phyloP scores from a whole-genome alignment of 2,329 filamentous ascomycete species.

The Cercospora sp. region DNA sequence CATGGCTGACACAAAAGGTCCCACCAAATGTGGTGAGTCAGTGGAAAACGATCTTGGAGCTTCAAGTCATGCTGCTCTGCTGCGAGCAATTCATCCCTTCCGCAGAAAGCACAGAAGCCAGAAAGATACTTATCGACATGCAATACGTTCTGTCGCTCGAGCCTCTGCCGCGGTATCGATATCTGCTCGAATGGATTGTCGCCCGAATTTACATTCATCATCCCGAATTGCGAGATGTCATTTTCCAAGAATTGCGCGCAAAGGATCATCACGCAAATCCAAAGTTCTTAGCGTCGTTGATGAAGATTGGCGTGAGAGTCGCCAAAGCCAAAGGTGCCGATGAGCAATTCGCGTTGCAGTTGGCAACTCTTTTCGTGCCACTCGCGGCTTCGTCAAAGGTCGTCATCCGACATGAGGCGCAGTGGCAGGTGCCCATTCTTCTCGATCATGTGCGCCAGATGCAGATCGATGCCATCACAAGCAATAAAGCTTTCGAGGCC shows the following conservation, averaged over 20 bases:
- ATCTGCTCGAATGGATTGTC: conserved; percentile 52
- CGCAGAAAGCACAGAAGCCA: conserved; percentile 27
- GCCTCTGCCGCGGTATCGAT: conserved; percentile 50
- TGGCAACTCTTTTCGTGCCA: conserved; percentile 47
- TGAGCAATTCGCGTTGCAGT: conserved; percentile 42
- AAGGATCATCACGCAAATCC: conserved; percentile 51
- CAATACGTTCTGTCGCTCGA: conserved; percentile 48
- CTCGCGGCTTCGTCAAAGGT: conserved; percentile 53
- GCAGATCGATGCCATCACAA: conserved; percentile 41
- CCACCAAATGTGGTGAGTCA: conserved; percentile 48
- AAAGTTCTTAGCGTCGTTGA: conserved; percentile 50
- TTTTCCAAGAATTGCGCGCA: conserved; percentile 42
- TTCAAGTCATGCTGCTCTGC: conserved; percentile 50
- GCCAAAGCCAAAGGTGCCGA: conserved; percentile 42
- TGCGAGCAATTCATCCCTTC: conserved; percentile 40
- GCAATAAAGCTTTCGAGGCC: conserved; percentile 45
- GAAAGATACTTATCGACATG: conserved; percentile 42
- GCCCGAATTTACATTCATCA: conserved; percentile 45
- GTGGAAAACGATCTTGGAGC: conserved; percentile 53
- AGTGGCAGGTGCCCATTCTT: conserved; percentile 50
- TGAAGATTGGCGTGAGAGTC: conserved; percentile 50
- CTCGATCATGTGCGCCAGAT: conserved; percentile 44
- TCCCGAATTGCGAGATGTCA: conserved; percentile 35
- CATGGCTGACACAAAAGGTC: conserved; percentile 47
- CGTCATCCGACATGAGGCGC: conserved; percentile 56